Percentiles rank a stretch among this genome's conserved stretches.
phyloP scores from a whole-genome alignment of 2,329 filamentous ascomycete species.

The Fusarium sp. region DNA sequence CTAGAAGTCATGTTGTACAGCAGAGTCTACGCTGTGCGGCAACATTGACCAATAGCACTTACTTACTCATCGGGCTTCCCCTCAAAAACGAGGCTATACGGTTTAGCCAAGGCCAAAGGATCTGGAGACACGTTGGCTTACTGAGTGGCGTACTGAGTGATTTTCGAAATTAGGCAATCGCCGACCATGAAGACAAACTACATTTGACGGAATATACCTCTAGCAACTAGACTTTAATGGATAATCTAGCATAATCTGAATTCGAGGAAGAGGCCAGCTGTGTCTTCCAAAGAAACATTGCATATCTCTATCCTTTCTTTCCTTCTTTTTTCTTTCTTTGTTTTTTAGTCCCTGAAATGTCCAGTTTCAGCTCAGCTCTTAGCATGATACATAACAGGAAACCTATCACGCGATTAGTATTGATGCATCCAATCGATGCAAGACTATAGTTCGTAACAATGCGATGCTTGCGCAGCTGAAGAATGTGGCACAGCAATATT shows the following conservation, averaged over 20 bases:
- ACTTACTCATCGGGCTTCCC: too few relatives aligned
- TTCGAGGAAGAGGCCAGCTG: too few relatives aligned
- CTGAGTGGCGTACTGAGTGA: too few relatives aligned
- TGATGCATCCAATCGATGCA: fast-evolving
- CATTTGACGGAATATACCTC: too few relatives aligned
- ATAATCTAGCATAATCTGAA: neutral
- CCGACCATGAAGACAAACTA: neutral
- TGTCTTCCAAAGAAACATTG: too few relatives aligned
- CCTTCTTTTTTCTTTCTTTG: too few relatives aligned
- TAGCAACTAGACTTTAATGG: too few relatives aligned
- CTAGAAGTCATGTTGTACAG: neutral
- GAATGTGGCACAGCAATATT: neutral
- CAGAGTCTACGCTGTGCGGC: too few relatives aligned
- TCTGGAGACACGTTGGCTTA: too few relatives aligned
- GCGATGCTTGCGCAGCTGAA: neutral
- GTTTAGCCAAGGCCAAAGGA: neutral
- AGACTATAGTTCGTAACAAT: neutral
- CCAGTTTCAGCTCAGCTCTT: neutral
- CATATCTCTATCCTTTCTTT: too few relatives aligned
- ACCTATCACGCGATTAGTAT: too few relatives aligned
- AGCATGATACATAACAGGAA: neutral
- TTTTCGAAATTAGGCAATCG: neutral
- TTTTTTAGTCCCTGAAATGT: fast-evolving
- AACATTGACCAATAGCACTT: neutral
- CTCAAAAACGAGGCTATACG: too few relatives aligned